Conservation (phyloP, 108 stramenopile genomes). For the Fistulifera solaris region DNA sequence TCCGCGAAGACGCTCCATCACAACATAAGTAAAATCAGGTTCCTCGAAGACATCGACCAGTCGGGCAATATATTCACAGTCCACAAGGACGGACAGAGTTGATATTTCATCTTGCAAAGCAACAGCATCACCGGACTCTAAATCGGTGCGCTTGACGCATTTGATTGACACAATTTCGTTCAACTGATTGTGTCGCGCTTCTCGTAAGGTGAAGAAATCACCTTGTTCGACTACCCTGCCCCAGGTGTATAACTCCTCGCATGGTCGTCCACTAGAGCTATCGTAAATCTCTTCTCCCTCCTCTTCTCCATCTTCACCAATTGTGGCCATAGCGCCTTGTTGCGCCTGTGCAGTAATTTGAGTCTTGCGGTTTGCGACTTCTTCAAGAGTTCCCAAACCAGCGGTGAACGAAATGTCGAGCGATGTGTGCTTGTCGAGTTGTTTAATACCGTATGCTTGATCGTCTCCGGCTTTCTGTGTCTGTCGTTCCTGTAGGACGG, state of each 20-base stretch:
- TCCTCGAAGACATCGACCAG: constrained; percentile 68
- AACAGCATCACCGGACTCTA: constrained; percentile 46
- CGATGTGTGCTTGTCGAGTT: constrained; percentile 4
- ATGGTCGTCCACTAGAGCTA: constrained; percentile 15
- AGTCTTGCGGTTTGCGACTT: constrained; percentile 3
- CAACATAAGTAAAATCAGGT: constrained; percentile 51
- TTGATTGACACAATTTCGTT: constrained; percentile 47
- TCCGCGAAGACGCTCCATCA: constrained; percentile 74
- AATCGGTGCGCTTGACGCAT: constrained; percentile 40
- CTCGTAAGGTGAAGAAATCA: constrained; percentile 53
- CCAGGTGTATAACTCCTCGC: constrained; percentile 17
- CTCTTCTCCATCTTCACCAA: constrained; percentile 1
- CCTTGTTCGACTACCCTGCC: constrained; percentile 43
- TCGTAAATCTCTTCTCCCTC: constrained; percentile 10
- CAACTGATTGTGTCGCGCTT: constrained; percentile 39
- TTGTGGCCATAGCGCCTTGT: background rate
- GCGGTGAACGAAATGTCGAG: constrained; percentile 9
- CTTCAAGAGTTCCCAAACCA: constrained; percentile 10
- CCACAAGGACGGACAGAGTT: constrained; percentile 38
- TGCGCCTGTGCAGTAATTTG: background rate
- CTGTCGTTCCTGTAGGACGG: constrained; percentile 11
- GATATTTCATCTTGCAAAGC: constrained; percentile 61
- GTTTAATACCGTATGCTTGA: background rate
- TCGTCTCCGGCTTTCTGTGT: background rate
- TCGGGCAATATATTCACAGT: constrained; percentile 56